phyloP scores from a whole-genome alignment of 306 rosid genomes.

The Crotalaria pallida region DNA sequence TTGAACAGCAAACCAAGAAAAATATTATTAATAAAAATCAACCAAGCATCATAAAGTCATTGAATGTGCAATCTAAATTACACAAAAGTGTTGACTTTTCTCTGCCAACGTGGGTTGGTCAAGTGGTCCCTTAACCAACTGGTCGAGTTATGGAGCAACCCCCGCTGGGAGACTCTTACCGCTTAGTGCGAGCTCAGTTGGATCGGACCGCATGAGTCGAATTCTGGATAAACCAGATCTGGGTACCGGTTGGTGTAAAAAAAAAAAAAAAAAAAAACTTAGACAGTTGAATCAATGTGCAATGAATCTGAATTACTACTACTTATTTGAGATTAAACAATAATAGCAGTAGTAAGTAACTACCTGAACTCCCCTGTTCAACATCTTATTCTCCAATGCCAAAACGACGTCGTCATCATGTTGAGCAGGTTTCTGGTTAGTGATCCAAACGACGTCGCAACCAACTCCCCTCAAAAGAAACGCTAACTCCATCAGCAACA shows the following conservation, averaged over 20 bases:
- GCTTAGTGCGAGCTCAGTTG: too few species aligned
- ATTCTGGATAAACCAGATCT: too few species aligned
- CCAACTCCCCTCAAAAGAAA: constrained; percentile 74
- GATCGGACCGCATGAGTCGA: too few species aligned
- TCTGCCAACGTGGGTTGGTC: too few species aligned
- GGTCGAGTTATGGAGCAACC: too few species aligned
- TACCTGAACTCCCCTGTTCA: constrained; percentile 81
- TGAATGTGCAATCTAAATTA: neutral
- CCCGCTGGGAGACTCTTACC: too few species aligned
- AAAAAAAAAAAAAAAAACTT: too few species aligned
- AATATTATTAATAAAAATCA: too few species aligned
- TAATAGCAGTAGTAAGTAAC: neutral
- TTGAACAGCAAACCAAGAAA: too few species aligned
- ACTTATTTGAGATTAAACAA: neutral
- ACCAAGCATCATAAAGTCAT: too few species aligned
- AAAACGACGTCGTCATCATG: constrained; percentile 51
- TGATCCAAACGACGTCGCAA: constrained; percentile 68
- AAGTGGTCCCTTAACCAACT: too few species aligned
- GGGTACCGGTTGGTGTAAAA: too few species aligned
- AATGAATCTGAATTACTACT: neutral
- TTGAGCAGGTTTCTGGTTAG: constrained; percentile 50
- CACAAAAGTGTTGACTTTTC: neutral
- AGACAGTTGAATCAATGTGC: neutral
- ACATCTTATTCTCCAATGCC: constrained; percentile 74
- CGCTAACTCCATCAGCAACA: constrained; percentile 77